These are phyloP conservation scores for Parvularia atlantis DNA, from an alignment of 78 protist genomes.

Conservation along the genomic window DNA sequence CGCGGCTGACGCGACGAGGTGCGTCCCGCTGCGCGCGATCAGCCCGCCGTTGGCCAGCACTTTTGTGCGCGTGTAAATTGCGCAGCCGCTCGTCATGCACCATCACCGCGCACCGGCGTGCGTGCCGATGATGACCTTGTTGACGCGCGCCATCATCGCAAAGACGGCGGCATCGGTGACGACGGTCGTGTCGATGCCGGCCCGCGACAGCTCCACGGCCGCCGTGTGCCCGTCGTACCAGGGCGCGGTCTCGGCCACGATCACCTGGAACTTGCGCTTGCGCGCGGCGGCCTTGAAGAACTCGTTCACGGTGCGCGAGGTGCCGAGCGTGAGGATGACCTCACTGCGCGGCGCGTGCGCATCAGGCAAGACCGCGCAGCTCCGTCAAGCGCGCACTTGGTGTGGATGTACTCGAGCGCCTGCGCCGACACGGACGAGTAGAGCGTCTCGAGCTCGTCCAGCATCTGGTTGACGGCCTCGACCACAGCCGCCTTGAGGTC, in stretches of 20 bases:
- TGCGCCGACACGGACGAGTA: too few relatives aligned
- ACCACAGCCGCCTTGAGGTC: too few relatives aligned
- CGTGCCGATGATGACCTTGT: conserved; percentile 52
- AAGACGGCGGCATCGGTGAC: conserved; percentile 64
- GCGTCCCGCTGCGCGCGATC: conserved; percentile 69
- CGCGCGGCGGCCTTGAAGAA: conserved; percentile 47
- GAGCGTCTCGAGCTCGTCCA: too few relatives aligned
- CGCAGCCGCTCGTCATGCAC: too few relatives aligned
- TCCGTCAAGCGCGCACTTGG: too few relatives aligned
- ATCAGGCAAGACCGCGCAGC: background rate
- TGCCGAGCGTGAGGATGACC: conserved; percentile 42
- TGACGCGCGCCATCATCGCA: conserved; percentile 82
- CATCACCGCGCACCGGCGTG: background rate
- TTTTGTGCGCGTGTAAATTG: too few relatives aligned
- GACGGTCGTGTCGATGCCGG: conserved; percentile 45
- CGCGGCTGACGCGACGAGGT: conserved; percentile 75
- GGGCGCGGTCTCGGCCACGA: conserved; percentile 51
- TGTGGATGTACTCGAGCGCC: too few relatives aligned
- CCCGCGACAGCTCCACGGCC: conserved; percentile 43
- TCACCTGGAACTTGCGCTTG: conserved; percentile 42
- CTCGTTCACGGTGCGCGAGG: conserved; percentile 40
- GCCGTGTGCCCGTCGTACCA: conserved; percentile 45
- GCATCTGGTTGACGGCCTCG: too few relatives aligned
- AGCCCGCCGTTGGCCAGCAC: conserved; percentile 90
- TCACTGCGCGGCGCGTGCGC: conserved; percentile 14